phyloP scores from a whole-genome alignment of 139 green algal species.

The Closterium sp. region DNA sequence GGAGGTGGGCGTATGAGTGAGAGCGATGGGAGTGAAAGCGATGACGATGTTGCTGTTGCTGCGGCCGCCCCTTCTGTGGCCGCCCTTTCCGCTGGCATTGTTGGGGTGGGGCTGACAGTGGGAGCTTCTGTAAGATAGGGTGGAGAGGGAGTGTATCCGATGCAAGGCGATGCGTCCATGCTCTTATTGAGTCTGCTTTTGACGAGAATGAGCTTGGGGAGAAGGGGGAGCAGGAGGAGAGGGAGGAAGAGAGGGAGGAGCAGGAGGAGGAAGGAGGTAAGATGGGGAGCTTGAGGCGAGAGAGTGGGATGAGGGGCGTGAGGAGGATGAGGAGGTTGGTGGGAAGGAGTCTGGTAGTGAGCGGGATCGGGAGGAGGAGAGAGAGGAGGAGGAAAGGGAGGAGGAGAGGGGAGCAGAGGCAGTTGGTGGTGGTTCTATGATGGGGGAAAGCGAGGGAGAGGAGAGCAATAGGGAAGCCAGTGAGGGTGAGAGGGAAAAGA shows the following conservation, averaged over 20 bases:
- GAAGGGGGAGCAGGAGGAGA: too few relatives aligned
- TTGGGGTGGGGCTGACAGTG: not conserved
- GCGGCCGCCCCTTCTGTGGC: constrained; percentile 75
- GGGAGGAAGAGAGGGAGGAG: not conserved
- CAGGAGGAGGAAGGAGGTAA: not conserved
- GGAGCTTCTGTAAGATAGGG: too few relatives aligned
- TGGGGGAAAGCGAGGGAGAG: too few relatives aligned
- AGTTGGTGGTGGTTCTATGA: not conserved
- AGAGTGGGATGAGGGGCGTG: not conserved
- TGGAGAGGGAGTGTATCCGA: not conserved
- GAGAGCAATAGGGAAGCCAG: not conserved
- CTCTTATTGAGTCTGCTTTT: not conserved
- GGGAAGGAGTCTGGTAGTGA: not conserved
- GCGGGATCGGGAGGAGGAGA: not conserved
- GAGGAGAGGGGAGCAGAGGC: not conserved
- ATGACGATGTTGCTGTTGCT: constrained; percentile 92
- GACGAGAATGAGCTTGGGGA: too few relatives aligned
- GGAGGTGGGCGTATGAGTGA: not conserved
- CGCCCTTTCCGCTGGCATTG: constrained; percentile 69
- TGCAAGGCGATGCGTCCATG: not conserved
- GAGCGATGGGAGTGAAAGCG: constrained; percentile 78
- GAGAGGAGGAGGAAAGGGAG: too few relatives aligned
- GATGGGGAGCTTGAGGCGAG: not conserved
- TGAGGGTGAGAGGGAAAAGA: too few relatives aligned
- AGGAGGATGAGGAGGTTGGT: not conserved